These are phyloP conservation scores for Isatis tinctoria DNA, from an alignment of 345 rosid genomes.

Conservation along the genomic window DNA sequence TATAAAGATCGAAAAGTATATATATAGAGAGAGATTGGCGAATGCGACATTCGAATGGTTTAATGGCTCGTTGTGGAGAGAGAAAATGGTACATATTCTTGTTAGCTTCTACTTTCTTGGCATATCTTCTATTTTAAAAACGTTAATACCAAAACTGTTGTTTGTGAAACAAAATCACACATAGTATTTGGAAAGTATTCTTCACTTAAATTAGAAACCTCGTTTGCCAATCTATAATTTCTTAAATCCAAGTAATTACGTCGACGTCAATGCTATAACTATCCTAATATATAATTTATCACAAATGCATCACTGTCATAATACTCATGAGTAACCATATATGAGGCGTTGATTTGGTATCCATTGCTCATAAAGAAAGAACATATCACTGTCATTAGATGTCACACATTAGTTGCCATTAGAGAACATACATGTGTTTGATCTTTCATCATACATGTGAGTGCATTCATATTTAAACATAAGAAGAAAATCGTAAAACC, in stretches of 20 bases:
- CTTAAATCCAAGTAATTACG: neutral
- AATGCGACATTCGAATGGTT: constrained; percentile 12
- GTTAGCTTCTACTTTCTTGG: constrained; percentile 6
- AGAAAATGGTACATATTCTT: constrained; percentile 18
- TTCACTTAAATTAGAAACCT: constrained; percentile 3
- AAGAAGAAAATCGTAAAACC: too few relatives aligned
- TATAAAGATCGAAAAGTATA: neutral
- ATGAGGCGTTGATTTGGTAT: neutral
- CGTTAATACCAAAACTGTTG: neutral
- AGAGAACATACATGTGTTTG: neutral
- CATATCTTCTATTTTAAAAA: constrained; percentile 2
- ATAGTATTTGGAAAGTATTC: neutral
- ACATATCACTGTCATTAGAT: neutral
- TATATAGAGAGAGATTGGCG: constrained; percentile 7
- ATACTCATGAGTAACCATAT: neutral
- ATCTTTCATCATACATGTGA: neutral
- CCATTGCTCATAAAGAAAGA: neutral
- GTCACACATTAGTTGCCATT: neutral
- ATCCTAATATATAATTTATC: neutral
- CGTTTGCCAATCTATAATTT: neutral
- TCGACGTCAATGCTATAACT: neutral
- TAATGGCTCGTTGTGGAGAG: constrained; percentile 8
- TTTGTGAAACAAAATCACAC: neutral
- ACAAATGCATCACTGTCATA: neutral
- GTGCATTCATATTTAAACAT: neutral